These are phyloP conservation scores for Fusarium azukiicola DNA, from an alignment of 2,329 filamentous ascomycete species.

Conservation along the genomic window DNA sequence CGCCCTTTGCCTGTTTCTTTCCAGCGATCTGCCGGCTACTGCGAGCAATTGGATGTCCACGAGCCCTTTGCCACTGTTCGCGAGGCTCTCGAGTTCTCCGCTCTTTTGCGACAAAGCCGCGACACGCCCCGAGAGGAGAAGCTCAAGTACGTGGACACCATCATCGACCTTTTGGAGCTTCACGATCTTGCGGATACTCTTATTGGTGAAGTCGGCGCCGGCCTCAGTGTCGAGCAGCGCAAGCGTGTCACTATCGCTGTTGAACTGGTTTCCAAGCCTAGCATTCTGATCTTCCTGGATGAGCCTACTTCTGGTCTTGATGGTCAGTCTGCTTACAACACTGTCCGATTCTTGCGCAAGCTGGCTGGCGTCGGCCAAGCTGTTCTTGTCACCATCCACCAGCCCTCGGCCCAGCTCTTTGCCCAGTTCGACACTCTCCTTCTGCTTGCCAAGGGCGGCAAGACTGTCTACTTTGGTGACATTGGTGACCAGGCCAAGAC, in stretches of 20 bases:
- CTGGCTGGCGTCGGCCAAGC: constrained; percentile 84
- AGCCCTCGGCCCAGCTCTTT: constrained; percentile 84
- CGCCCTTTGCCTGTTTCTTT: constrained; percentile 86
- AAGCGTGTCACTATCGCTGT: constrained; percentile 80
- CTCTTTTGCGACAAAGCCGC: constrained; percentile 85
- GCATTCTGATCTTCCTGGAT: constrained; percentile 80
- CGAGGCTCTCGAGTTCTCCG: constrained; percentile 88
- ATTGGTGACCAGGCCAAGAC: constrained; percentile 77
- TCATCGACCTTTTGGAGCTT: constrained; percentile 82
- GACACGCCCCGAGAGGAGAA: constrained; percentile 84
- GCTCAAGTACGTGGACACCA: constrained; percentile 87
- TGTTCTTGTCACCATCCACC: constrained; percentile 85
- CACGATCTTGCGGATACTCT: constrained; percentile 71
- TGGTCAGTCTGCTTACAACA: constrained; percentile 84
- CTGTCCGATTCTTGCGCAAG: constrained; percentile 83
- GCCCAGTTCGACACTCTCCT: constrained; percentile 84
- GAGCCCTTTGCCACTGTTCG: constrained; percentile 86
- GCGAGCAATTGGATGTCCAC: constrained; percentile 91
- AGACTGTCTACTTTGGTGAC: constrained; percentile 84
- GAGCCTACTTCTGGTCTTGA: constrained; percentile 84
- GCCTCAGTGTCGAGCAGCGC: constrained; percentile 74
- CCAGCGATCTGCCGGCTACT: constrained; percentile 89
- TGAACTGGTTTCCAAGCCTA: constrained; percentile 81
- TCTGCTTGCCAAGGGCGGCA: constrained; percentile 82
- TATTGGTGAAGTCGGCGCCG: constrained; percentile 72